Evolutionary conservation across 176 grass and related monocot species (phyloP).

Genomic region (Echinochloa phyllopogon): DNA sequence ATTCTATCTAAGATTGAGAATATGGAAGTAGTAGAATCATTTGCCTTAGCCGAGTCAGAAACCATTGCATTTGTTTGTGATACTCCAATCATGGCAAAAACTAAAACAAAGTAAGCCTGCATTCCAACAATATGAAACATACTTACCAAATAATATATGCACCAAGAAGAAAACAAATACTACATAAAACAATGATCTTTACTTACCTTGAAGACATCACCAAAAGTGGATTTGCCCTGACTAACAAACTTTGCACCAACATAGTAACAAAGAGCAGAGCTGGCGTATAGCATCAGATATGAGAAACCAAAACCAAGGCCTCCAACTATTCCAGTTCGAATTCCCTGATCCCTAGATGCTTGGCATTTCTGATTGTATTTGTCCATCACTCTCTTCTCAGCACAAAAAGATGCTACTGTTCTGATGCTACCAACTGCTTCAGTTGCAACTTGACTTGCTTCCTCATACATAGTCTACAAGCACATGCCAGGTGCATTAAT

Average conservation of each 20-base stretch:
- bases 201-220: constrained; percentile 46
- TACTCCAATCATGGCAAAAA: constrained; percentile 28
- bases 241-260: constrained; percentile 53
- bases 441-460: constrained; percentile 81
- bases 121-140: constrained; percentile 24
- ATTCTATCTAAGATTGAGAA: constrained; percentile 32
- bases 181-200: not conserved
- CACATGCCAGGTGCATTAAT: not conserved
- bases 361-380: constrained; percentile 44
- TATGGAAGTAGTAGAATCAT: constrained; percentile 39
- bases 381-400: constrained; percentile 56
- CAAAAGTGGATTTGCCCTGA: constrained; percentile 41
- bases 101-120: constrained; percentile 24
- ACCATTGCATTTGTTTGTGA: constrained; percentile 23
- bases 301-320: constrained; percentile 59
- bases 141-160: constrained; percentile 9
- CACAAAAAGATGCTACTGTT: constrained; percentile 79
- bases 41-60: constrained; percentile 13
- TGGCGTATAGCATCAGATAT: constrained; percentile 38
- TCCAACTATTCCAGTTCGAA: constrained; percentile 56
- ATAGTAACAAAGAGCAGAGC: constrained; percentile 41
- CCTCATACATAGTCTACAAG: constrained; percentile 61
- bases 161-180: not conserved
- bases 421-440: constrained; percentile 79
- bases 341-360: constrained; percentile 46